A percentile compares a stretch with the other conserved stretches of the same genome.
phyloP scores from a whole-genome alignment of 306 rosid genomes.

The Vigna hirtella region DNA sequence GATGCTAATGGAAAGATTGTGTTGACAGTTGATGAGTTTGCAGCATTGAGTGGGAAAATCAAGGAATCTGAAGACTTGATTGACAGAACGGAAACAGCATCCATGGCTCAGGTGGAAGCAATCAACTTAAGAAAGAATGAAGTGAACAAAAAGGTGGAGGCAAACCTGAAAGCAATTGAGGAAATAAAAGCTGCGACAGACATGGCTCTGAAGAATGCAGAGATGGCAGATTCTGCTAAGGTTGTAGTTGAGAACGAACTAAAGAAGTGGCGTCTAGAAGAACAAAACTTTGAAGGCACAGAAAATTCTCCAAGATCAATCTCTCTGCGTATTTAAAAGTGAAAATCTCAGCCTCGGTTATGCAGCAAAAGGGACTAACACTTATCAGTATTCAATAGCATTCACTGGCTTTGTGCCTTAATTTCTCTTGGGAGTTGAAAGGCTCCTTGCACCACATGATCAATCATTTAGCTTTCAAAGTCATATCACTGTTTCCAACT shows the following conservation, averaged over 20 bases:
- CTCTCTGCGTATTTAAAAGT: slow-evolving; percentile 29
- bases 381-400: slow-evolving; percentile 1
- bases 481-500: slow-evolving; percentile 21
- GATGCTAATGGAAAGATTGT: slow-evolving; percentile 57
- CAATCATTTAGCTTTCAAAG: not conserved
- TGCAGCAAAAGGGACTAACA: too few species aligned
- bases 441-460: slow-evolving; percentile 35
- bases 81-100: slow-evolving; percentile 65
- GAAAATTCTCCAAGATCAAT: slow-evolving; percentile 42
- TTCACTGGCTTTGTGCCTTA: slow-evolving; percentile 32
- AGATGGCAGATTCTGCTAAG: slow-evolving; percentile 81
- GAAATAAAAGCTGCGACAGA: slow-evolving; percentile 83
- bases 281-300: slow-evolving; percentile 41
- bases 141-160: slow-evolving; percentile 65
- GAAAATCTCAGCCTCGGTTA: not conserved
- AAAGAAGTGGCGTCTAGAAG: slow-evolving; percentile 69
- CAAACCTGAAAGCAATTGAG: slow-evolving; percentile 74
- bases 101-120: slow-evolving; percentile 57
- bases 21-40: slow-evolving; percentile 65
- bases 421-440: slow-evolving; percentile 29
- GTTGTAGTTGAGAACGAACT: slow-evolving; percentile 69
- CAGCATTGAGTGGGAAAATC: slow-evolving; percentile 61
- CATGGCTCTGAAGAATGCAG: slow-evolving; percentile 80
- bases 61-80: slow-evolving; percentile 64
- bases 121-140: slow-evolving; percentile 59